phyloP scores from a whole-genome alignment of 768 basidiomycete species.

The Lentinus tigrinus region DNA sequence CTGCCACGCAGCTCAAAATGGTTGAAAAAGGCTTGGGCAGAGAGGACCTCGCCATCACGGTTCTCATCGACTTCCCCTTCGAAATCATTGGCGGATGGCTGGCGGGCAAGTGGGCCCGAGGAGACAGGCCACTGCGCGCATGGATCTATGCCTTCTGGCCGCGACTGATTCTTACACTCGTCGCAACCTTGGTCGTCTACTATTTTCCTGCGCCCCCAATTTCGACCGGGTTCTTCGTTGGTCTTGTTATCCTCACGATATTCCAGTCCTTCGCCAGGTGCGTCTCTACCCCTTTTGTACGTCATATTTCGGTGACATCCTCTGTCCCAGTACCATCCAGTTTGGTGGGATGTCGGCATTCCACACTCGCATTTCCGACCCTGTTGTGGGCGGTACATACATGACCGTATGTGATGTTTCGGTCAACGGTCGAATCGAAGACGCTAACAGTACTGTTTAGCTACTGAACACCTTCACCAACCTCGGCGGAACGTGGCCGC shows the following conservation, averaged over 20 bases:
- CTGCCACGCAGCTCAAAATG: constrained; percentile 87
- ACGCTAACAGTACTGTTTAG: constrained; percentile 39
- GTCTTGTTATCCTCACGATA: constrained; percentile 81
- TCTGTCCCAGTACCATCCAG: constrained; percentile 78
- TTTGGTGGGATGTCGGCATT: constrained; percentile 99
- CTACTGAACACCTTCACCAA: constrained; percentile 94
- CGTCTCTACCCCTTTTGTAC: background rate
- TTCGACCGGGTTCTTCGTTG: constrained; percentile 71
- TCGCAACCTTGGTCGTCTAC: constrained; percentile 76
- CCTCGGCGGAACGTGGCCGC: constrained; percentile 97
- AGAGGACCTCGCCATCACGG: constrained; percentile 94
- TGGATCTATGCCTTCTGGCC: constrained; percentile 95
- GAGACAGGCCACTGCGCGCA: constrained; percentile 73
- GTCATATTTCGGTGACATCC: background rate
- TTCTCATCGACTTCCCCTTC: constrained; percentile 96
- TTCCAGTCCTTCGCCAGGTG: constrained; percentile 78
- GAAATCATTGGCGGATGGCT: constrained; percentile 95
- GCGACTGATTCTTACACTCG: constrained; percentile 67
- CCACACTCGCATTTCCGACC: constrained; percentile 95
- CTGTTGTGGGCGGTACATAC: constrained; percentile 96
- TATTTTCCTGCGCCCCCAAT: constrained; percentile 82
- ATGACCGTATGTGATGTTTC: constrained; percentile 76
- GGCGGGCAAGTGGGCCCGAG: constrained; percentile 87
- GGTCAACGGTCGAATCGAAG: background rate
- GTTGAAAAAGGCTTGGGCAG: constrained; percentile 95